phyloP scores from a whole-genome alignment of 495 filamentous ascomycete genomes.

The Neurospora cerealis region DNA sequence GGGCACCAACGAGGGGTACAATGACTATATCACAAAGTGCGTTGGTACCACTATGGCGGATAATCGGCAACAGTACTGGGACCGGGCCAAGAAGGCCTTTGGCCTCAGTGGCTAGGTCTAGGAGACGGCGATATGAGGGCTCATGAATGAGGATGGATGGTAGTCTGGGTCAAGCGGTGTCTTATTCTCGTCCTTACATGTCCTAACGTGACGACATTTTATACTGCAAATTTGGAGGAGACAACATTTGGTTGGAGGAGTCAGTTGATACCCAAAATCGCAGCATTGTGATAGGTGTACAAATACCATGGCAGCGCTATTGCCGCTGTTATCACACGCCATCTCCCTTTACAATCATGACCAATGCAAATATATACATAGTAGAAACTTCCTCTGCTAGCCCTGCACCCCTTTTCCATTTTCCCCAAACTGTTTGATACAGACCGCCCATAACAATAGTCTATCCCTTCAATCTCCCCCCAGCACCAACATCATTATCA shows the following conservation, averaged over 20 bases:
- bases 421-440: neutral
- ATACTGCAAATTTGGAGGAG: neutral
- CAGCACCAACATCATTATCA: neutral
- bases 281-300: neutral
- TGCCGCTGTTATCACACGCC: neutral
- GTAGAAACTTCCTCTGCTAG: neutral
- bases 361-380: neutral
- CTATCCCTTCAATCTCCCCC: neutral
- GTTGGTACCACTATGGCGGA: conserved; percentile 36
- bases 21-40: conserved; percentile 58
- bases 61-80: conserved; percentile 49
- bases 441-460: neutral
- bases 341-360: neutral
- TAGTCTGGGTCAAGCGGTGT: neutral
- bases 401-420: neutral
- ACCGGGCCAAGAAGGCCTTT: conserved; percentile 33
- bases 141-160: neutral
- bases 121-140: neutral
- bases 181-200: neutral
- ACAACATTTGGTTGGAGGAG: neutral
- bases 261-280: neutral
- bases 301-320: neutral
- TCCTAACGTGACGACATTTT: neutral
- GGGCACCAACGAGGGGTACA: conserved; percentile 47
- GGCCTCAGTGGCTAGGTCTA: conserved; percentile 13